Evolutionary conservation across 352 stramenopile genomes (phyloP).

Genomic region (Globisporangium lucens): DNA sequence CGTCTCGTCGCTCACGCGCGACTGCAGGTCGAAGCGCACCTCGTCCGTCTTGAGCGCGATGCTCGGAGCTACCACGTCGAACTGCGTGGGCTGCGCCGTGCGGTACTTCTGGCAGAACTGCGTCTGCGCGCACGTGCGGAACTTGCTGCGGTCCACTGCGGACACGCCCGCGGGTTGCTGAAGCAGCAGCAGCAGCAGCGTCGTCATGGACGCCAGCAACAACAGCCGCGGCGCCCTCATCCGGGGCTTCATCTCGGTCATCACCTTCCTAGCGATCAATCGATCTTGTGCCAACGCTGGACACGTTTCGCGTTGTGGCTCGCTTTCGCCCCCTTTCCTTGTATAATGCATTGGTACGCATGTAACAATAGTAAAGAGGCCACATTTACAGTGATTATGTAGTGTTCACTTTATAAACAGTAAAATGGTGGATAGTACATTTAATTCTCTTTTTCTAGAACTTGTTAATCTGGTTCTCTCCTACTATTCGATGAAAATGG

Average conservation of each 20-base stretch:
- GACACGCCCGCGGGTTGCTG: not conserved
- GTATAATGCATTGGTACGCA: not conserved
- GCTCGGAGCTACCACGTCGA: constrained; percentile 32
- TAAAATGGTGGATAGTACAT: no score
- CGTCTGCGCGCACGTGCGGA: constrained; percentile 97
- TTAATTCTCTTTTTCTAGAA: not conserved
- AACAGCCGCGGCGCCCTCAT: not conserved
- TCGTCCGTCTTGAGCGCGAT: constrained; percentile 25
- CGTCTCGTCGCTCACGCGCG: constrained; percentile 18
- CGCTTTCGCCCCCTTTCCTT: constrained; percentile 4
- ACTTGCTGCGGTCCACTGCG: constrained; percentile 97
- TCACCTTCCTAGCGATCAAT: constrained; percentile 9
- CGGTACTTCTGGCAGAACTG: constrained; percentile 93
- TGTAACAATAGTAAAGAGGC: not conserved
- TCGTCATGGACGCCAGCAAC: not conserved
- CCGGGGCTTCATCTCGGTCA: not conserved
- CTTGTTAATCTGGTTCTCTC: not conserved
- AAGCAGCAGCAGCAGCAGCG: constrained; percentile 4
- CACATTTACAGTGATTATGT: not conserved
- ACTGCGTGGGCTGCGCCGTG: constrained; percentile 28
- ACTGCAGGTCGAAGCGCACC: constrained; percentile 47
- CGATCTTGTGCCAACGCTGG: constrained; percentile 1
- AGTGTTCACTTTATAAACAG: not conserved
- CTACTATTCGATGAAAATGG: not conserved
- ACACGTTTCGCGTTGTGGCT: constrained; percentile 8